Evolutionary conservation across 164 flowering plant genomes (phyloP), one percentile per base, ranked within the genome.

Genomic region (Chimonanthus praecox): DNA sequence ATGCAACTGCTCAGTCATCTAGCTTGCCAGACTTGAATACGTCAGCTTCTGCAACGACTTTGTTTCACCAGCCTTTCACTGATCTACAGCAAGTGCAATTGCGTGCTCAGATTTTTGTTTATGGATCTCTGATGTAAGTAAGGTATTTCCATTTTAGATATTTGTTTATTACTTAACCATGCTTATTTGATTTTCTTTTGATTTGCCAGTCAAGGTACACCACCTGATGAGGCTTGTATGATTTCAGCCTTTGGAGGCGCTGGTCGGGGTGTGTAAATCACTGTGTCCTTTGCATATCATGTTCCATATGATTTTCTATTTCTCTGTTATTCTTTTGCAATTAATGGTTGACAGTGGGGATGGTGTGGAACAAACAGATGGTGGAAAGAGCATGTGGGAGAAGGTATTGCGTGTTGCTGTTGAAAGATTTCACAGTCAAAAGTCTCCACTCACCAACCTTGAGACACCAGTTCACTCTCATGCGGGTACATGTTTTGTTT

Each of bases 61-160:
- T 81, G 20, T 84, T 85, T 78, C 95, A 86, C 20, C 98, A 89
- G 48, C 75, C 74, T 46, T 71, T 94, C 70, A 87, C 95, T 11
- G 97, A 90, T 81, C 68, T 83, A 66, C 99, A 96, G 73, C 99
- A 96, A 91, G 90, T 92, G 81, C 97, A 96, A 82, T 80, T 96
- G 79, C 97, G 99, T 77, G 97, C 99, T 21, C 99, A 96, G 85
- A 96, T 96, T 11, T 88, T 92, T 87, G 99, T 96, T 63, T 96
- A 96, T 86, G 99, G 99, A 76, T 91, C 98, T 78, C 77, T 96
- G 62, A 94, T 96, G 99, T 96, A 78, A 87, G 99, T 85, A 6
- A 21, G 33, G 15, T 62, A 33, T 33, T 66, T 44, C 68, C 68
- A 44, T 8, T 2, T 66, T 66, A 66, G 13, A 43, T 43, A 43